phyloP scores from a whole-genome alignment of 441 rosid species.

The Hura crepitans region DNA sequence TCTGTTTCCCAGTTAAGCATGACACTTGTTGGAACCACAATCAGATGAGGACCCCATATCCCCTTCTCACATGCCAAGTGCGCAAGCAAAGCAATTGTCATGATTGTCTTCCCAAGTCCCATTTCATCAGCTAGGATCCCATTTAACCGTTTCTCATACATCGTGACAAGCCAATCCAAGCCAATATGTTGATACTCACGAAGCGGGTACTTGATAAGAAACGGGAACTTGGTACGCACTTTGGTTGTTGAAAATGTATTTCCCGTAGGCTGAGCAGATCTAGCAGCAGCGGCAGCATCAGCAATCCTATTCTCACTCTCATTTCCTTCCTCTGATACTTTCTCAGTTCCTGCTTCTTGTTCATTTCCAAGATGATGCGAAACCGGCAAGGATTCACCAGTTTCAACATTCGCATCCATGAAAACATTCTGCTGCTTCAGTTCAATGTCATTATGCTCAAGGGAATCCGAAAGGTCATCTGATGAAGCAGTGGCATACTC shows the following conservation, averaged over 20 bases:
- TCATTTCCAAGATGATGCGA: constrained; percentile 31
- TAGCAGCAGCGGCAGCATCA: constrained; percentile 99
- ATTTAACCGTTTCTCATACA: constrained; percentile 96
- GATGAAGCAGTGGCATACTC: constrained; percentile 61
- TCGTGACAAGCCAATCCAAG: constrained; percentile 98
- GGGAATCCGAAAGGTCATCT: constrained; percentile 41
- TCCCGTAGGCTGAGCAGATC: constrained; percentile 99
- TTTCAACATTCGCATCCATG: constrained; percentile 38
- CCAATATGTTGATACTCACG: constrained; percentile 99
- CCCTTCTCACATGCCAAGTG: constrained; percentile 99
- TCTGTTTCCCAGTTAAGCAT: constrained; percentile 99
- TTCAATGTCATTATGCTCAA: constrained; percentile 35
- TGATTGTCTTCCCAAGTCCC: constrained; percentile 99
- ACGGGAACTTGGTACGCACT: constrained; percentile 96
- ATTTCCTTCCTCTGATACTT: constrained; percentile 43
- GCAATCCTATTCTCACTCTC: constrained; percentile 75
- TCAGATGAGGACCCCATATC: constrained; percentile 99
- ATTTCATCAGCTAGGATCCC: constrained; percentile 99
- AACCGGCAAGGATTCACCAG: constrained; percentile 34
- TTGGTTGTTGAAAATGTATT: constrained; percentile 92
- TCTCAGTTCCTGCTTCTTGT: constrained; percentile 35
- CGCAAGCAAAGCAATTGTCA: constrained; percentile 98
- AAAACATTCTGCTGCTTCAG: constrained; percentile 40
- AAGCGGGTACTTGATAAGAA: constrained; percentile 93
- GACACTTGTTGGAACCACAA: constrained; percentile 99